Conservation (phyloP, 176 grass and related monocot genomes). For the Zoysia pacifica region DNA sequence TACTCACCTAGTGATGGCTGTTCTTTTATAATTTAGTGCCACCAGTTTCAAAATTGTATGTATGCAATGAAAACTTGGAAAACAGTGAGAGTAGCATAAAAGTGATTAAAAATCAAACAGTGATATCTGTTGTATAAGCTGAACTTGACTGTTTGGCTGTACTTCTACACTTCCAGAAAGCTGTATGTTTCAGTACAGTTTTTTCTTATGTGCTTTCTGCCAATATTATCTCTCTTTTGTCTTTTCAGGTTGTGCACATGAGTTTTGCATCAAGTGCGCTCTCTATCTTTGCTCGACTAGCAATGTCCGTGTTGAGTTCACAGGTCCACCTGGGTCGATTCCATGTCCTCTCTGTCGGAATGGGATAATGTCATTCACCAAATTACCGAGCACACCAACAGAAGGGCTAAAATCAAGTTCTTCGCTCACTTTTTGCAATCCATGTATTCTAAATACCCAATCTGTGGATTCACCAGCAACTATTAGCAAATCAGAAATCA, state of each 20-base stretch:
- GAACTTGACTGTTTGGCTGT: conserved; percentile 12
- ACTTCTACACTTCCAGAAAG: conserved; percentile 12
- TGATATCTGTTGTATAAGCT: conserved; percentile 7
- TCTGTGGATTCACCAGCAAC: conserved; percentile 58
- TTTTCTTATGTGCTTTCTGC: conserved; percentile 16
- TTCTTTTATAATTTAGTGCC: not conserved
- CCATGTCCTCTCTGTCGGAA: conserved; percentile 91
- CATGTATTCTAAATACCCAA: conserved; percentile 70
- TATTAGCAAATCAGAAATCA: conserved; percentile 65
- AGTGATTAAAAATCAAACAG: not conserved
- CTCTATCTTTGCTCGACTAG: conserved; percentile 92
- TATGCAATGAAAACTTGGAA: conserved; percentile 13
- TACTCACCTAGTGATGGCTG: not conserved
- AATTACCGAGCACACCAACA: conserved; percentile 51
- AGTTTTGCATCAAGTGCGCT: conserved; percentile 91
- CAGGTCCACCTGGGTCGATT: conserved; percentile 78
- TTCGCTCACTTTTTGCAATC: conserved; percentile 77
- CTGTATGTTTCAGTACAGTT: conserved; percentile 11
- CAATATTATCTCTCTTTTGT: conserved; percentile 42
- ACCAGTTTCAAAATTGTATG: conserved; percentile 10
- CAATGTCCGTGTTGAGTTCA: conserved; percentile 58
- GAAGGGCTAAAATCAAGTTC: conserved; percentile 74
- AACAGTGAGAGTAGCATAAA: not conserved
- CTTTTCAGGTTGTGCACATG: conserved; percentile 82
- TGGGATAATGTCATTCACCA: conserved; percentile 77